phyloP scores from a whole-genome alignment of 768 basidiomycete species.

The Russula virescens region DNA sequence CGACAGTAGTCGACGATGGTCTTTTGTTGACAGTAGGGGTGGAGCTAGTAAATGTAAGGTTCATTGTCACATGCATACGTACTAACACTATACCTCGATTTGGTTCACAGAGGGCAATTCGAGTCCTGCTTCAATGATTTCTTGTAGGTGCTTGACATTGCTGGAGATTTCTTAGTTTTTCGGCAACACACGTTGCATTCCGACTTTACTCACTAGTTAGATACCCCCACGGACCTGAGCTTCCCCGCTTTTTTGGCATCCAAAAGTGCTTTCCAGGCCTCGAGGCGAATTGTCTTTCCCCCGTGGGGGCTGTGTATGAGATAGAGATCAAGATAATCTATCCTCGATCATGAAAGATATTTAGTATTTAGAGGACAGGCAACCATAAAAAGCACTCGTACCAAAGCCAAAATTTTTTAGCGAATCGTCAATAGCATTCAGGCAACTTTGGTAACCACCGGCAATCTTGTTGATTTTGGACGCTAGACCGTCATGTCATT shows the following conservation, averaged over 20 bases:
- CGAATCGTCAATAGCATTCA: conserved; percentile 11
- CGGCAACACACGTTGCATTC: not conserved
- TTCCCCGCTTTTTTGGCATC: conserved; percentile 60
- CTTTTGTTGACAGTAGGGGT: conserved; percentile 55
- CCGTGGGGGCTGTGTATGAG: conserved; percentile 71
- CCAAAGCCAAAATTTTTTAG: conserved; percentile 5
- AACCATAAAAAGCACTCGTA: not conserved
- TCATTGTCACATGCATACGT: not conserved
- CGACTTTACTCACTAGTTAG: conserved; percentile 63
- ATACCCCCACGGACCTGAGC: conserved; percentile 70
- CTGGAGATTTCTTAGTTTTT: conserved; percentile 34
- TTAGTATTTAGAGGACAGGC: not conserved
- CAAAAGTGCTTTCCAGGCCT: conserved; percentile 63
- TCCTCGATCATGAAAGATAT: not conserved
- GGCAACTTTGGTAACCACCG: conserved; percentile 10
- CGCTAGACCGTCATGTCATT: conserved; percentile 4
- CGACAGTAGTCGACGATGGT: conserved; percentile 45
- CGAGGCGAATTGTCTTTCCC: conserved; percentile 59
- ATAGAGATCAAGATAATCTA: conserved; percentile 68
- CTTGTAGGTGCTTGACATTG: conserved; percentile 64
- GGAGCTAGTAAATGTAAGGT: conserved; percentile 47
- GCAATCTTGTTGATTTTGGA: conserved; percentile 22
- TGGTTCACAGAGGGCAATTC: conserved; percentile 74
- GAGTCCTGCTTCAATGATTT: conserved; percentile 57
- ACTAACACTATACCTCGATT: conserved; percentile 50